These are phyloP conservation scores for Ocimum tenuiflorum DNA, from an alignment of 257 asterid species.

Conservation along the genomic window DNA sequence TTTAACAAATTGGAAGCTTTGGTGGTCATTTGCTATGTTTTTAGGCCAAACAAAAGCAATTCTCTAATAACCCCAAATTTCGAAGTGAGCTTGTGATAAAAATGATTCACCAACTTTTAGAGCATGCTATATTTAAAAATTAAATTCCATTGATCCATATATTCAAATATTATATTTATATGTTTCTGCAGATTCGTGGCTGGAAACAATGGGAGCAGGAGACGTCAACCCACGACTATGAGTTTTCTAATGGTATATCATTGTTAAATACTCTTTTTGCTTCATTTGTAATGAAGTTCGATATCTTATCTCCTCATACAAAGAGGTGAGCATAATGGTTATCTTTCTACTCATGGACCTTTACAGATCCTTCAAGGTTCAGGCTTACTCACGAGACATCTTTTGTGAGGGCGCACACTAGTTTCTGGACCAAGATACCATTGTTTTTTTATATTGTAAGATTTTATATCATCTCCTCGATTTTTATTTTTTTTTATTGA, in stretches of 20 bases:
- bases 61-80: not conserved
- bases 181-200: constrained; percentile 61
- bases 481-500: not conserved
- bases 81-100: not conserved
- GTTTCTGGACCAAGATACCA: constrained; percentile 87
- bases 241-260: constrained; percentile 66
- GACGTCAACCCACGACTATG: constrained; percentile 61
- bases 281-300: not conserved
- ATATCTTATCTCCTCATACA: not conserved
- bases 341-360: constrained; percentile 11
- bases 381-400: constrained; percentile 93
- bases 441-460: constrained; percentile 76
- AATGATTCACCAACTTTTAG: not conserved
- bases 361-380: constrained; percentile 88
- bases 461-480: not conserved
- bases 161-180: constrained; percentile 1
- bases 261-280: not conserved
- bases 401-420: constrained; percentile 86
- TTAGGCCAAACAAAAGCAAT: not conserved
- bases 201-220: constrained; percentile 97
- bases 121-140: not conserved
- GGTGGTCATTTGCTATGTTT: not conserved
- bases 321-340: not conserved
- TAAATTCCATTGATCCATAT: not conserved
- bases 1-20: not conserved